These are phyloP conservation scores for Alternaria dauci DNA, from an alignment of 2,329 filamentous ascomycete species.

Conservation along the genomic window DNA sequence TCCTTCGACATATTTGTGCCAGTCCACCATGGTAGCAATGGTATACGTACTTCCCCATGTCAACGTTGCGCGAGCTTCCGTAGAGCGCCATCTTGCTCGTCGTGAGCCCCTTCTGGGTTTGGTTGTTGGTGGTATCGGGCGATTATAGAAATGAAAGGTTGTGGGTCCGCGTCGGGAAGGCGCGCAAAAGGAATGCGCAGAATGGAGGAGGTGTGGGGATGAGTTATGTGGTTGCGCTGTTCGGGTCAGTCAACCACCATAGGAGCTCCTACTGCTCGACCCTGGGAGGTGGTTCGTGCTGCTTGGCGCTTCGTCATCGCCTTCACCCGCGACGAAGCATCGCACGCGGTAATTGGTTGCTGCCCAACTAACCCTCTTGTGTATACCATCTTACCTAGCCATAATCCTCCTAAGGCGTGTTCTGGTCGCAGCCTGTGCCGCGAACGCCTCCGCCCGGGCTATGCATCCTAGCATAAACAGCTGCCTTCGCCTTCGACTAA, in stretches of 20 bases:
- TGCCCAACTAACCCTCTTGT: conserved; percentile 2
- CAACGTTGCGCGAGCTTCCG: conserved; percentile 62
- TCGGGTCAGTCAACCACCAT: conserved; percentile 10
- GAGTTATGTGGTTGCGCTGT: conserved; percentile 14
- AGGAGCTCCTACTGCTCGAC: conserved; percentile 29
- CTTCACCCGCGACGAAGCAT: conserved; percentile 22
- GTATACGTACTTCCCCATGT: conserved; percentile 66
- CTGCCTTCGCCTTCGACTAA: conserved; percentile 28
- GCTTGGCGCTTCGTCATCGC: conserved; percentile 38
- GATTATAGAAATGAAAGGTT: background rate
- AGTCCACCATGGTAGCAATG: background rate
- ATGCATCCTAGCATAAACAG: conserved; percentile 19
- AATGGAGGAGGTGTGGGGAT: conserved; percentile 11
- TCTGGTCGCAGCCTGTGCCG: background rate
- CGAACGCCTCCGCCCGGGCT: conserved; percentile 6
- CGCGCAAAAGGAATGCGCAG: conserved; percentile 19
- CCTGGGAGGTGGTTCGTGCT: conserved; percentile 32
- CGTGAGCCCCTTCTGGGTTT: conserved; percentile 28
- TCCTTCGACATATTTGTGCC: background rate
- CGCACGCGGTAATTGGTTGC: background rate
- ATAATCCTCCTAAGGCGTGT: conserved; percentile 1
- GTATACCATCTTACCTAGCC: background rate
- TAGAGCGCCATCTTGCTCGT: conserved; percentile 48
- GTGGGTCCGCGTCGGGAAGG: conserved; percentile 9
- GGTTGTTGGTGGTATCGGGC: conserved; percentile 19